phyloP scores from a whole-genome alignment of 176 grass and related monocot genomes.

The Oryza coarctata region DNA sequence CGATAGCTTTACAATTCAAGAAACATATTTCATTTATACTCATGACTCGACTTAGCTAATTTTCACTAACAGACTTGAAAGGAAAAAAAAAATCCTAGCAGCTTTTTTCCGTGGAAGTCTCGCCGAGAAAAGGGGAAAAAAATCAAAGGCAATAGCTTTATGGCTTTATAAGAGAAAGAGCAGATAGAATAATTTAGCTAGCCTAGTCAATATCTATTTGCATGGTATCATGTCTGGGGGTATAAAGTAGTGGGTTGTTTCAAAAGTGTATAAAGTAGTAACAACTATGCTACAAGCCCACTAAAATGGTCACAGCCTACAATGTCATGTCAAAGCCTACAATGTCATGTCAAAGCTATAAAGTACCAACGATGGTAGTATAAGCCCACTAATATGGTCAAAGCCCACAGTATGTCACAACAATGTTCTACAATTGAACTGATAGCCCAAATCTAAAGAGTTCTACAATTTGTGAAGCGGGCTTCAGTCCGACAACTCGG shows the following conservation, averaged over 20 bases:
- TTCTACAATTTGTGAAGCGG: neutral
- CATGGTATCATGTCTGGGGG: neutral
- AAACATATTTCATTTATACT: neutral
- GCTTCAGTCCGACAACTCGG: neutral
- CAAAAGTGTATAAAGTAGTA: too few species aligned
- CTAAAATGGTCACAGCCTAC: neutral
- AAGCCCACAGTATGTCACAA: neutral
- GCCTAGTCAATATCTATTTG: neutral
- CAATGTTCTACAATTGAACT: too few species aligned
- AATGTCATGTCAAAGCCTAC: neutral
- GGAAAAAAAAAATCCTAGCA: neutral
- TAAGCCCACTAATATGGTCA: neutral
- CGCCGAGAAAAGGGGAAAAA: neutral
- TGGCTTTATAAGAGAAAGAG: neutral
- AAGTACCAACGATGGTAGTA: neutral
- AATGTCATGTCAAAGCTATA: neutral
- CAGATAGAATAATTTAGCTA: neutral
- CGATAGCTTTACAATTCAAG: neutral
- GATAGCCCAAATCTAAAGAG: neutral
- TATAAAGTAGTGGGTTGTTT: too few species aligned
- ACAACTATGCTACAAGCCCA: too few species aligned
- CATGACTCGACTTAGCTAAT: neutral
- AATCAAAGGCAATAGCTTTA: neutral
- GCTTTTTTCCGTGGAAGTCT: neutral
- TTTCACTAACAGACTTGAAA: neutral